Base-by-base conservation (phyloP, 2,329 filamentous ascomycete species). In the Thermomyces lanuginosus region DNA sequence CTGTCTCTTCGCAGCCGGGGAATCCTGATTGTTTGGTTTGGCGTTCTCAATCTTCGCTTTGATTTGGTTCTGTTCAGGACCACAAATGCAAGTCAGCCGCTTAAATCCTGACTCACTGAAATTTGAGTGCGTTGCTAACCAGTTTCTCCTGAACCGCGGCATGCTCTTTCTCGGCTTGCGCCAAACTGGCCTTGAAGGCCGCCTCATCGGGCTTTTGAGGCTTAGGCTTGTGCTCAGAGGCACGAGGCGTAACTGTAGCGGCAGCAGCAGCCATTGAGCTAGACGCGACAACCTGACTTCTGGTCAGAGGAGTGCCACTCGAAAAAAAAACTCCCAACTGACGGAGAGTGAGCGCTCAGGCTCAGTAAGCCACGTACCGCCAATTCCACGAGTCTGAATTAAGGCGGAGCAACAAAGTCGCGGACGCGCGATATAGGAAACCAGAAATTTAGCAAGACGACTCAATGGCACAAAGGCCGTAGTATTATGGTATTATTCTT, bases 131-230 rank as follows among this genome's bases (percentile, higher is more conserved):
- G 16, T 21, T 19, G 55, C 67, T 38, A 60, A 76, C 72, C 46
- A 75, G 53, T 45, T 67, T 69, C 42, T 80, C 74, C 61, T 89
- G 77, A 24, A 76, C 66, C 27, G 71, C 72, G 48, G 76, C 65
- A 58, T 92, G 76, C 39, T 79, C 81, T 63, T 92, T 92, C 58
- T 95, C 81, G 14, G 78, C 77, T 58, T 77, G 71, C 26, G 71
- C 74, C 35, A 92, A 66, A 37, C 69, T 67, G 50, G 74, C 68
- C 61, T 92, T 83, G 65, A 75, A 98, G 41, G 66, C 62, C 39
- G 76, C 76, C 61, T 89, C 79, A 55, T 93, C 80, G 24, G 89
- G 89, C 66, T 78, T 82, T 57, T 79, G 69, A 28, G 84, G 83
- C 60, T 74, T 82, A 46, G 44, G 43, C 45, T 54, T 50, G 34